Evolutionary conservation across 108 stramenopile genomes (phyloP).

Genomic region (Conticribra weissflogii): DNA sequence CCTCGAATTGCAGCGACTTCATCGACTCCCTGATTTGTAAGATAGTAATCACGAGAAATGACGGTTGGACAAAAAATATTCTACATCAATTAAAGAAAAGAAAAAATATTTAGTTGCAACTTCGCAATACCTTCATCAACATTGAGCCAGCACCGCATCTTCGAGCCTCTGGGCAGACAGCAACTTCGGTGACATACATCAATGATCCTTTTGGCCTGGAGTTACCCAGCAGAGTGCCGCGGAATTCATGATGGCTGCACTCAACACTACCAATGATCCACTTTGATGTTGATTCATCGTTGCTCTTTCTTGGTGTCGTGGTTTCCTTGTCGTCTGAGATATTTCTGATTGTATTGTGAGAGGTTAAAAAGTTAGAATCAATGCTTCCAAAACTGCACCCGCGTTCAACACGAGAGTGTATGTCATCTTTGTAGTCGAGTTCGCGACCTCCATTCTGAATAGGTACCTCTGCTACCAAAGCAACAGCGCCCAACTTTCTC

Average conservation of each 20-base stretch:
- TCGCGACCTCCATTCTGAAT: neutral
- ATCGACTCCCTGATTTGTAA: constrained; percentile 63
- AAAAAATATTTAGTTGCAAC: no score
- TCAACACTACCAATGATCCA: constrained; percentile 79
- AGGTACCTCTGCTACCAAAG: constrained; percentile 66
- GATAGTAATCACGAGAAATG: no score
- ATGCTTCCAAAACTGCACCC: constrained; percentile 31
- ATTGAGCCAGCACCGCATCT: constrained; percentile 70
- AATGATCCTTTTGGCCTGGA: constrained; percentile 57
- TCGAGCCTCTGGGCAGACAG: constrained; percentile 60
- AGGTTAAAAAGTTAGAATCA: no score
- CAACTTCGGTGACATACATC: constrained; percentile 87
- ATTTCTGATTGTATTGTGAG: neutral
- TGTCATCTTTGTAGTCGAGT: constrained; percentile 13
- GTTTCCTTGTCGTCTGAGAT: neutral
- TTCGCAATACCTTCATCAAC: constrained; percentile 26
- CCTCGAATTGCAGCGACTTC: constrained; percentile 63
- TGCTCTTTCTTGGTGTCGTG: neutral
- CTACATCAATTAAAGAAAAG: no score
- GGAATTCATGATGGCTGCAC: constrained; percentile 84
- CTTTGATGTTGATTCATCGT: neutral
- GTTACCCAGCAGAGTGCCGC: constrained; percentile 64
- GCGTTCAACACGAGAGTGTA: constrained; percentile 30
- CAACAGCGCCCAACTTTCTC: constrained; percentile 70
- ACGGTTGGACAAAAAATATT: no score